phyloP scores from a whole-genome alignment of 805 yeast genomes.

The Wickerhamomyces tratensis region DNA sequence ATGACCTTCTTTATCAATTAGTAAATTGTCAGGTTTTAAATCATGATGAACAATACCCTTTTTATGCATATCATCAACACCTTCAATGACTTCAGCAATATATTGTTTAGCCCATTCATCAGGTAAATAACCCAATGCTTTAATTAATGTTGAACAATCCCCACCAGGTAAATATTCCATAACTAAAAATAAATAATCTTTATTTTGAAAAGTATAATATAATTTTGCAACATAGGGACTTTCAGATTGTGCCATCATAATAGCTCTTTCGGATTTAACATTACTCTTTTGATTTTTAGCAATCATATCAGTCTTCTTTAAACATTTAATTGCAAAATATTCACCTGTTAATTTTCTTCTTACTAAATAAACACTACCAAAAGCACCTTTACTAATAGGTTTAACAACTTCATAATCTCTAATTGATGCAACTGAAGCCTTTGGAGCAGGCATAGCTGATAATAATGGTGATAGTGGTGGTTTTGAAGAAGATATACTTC shows the following conservation, averaged over 20 bases:
- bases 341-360: constrained; percentile 83
- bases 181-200: constrained; percentile 78
- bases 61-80: constrained; percentile 81
- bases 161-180: constrained; percentile 98
- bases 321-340: constrained; percentile 86
- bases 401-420: constrained; percentile 83
- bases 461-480: constrained; percentile 77
- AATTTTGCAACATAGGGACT: constrained; percentile 89
- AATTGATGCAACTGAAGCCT: constrained; percentile 57
- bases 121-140: constrained; percentile 74
- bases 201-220: constrained; percentile 81
- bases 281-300: constrained; percentile 94
- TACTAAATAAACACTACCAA: constrained; percentile 89
- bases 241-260: constrained; percentile 95
- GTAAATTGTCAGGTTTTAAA: constrained; percentile 85
- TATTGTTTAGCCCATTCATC: constrained; percentile 82
- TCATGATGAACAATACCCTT: constrained; percentile 92
- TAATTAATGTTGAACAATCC: constrained; percentile 80
- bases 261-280: constrained; percentile 90
- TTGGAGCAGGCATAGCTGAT: constrained; percentile 49
- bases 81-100: constrained; percentile 82
- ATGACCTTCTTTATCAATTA: constrained; percentile 84
- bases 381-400: constrained; percentile 95
- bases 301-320: constrained; percentile 91
- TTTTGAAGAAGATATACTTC: constrained; percentile 23